phyloP scores from a whole-genome alignment of 257 asterid species.

The Solanum sitiens region DNA sequence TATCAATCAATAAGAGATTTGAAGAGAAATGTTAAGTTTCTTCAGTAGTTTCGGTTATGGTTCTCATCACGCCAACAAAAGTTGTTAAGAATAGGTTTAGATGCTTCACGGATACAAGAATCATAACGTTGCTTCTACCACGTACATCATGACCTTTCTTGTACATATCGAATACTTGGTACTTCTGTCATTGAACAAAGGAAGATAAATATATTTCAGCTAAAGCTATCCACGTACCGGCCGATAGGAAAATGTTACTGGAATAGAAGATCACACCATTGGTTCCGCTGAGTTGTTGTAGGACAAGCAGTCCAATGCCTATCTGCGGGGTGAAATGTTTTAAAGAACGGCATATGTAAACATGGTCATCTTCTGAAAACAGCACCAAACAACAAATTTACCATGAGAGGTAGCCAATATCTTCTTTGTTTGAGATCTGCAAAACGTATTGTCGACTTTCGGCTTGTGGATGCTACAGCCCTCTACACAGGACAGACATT shows the following conservation, averaged over 20 bases:
- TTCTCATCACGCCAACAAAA: not conserved
- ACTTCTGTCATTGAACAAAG: not conserved
- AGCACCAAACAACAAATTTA: conserved; percentile 1
- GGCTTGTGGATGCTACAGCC: conserved; percentile 69
- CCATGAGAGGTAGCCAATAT: conserved; percentile 97
- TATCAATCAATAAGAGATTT: not conserved
- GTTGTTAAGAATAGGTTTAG: not conserved
- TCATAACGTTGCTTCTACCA: not conserved
- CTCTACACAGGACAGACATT: conserved; percentile 35
- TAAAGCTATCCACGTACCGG: conserved; percentile 38
- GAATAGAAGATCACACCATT: conserved; percentile 89
- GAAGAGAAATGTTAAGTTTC: not conserved
- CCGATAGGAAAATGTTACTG: conserved; percentile 63
- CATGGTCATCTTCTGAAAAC: not conserved
- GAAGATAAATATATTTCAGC: not conserved
- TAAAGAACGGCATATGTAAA: not conserved
- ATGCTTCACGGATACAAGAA: not conserved
- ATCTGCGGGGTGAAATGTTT: conserved; percentile 32
- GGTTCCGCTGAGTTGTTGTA: conserved; percentile 77
- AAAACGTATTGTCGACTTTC: conserved; percentile 67
- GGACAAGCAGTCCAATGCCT: conserved; percentile 70
- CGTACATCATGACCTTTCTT: not conserved
- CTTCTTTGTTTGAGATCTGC: conserved; percentile 74
- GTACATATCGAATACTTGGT: not conserved
- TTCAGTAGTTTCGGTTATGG: not conserved